A percentile compares a stretch with the other conserved stretches of the same genome.
phyloP scores from a whole-genome alignment of 208 protist genomes.

The Trichomonas tenax region DNA sequence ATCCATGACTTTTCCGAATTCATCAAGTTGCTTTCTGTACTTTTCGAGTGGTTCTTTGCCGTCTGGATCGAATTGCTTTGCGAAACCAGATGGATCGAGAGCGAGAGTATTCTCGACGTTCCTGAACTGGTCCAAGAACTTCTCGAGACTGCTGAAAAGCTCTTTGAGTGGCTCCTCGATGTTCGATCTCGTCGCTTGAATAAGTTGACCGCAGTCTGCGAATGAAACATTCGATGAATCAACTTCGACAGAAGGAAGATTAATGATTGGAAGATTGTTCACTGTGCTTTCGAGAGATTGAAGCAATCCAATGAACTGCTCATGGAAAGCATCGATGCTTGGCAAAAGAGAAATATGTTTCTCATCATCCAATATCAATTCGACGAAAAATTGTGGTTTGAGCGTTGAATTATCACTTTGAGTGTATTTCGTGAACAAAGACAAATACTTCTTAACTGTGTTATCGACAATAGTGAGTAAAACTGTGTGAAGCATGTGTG shows the following conservation, averaged over 20 bases:
- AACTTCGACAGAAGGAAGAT: background rate
- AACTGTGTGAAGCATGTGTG: constrained; percentile 3
- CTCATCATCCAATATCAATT: background rate
- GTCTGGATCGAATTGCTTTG: background rate
- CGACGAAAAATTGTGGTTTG: background rate
- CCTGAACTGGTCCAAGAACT: background rate
- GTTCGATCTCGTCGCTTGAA: background rate
- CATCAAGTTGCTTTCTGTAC: background rate
- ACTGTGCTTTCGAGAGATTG: background rate
- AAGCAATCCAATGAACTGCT: background rate
- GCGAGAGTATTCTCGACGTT: background rate
- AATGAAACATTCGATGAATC: background rate
- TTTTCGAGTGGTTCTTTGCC: background rate
- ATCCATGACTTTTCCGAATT: background rate
- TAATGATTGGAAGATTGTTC: background rate
- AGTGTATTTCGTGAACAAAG: background rate
- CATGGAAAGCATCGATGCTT: background rate
- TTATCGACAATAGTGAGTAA: background rate
- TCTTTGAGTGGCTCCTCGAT: background rate
- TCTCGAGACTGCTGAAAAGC: background rate
- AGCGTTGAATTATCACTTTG: background rate
- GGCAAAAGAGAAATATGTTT: background rate
- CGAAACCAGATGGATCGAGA: background rate
- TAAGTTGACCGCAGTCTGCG: background rate
- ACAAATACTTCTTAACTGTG: background rate